Evolutionary conservation across 345 rosid genomes (phyloP).

Genomic region (Heritiera littoralis): DNA sequence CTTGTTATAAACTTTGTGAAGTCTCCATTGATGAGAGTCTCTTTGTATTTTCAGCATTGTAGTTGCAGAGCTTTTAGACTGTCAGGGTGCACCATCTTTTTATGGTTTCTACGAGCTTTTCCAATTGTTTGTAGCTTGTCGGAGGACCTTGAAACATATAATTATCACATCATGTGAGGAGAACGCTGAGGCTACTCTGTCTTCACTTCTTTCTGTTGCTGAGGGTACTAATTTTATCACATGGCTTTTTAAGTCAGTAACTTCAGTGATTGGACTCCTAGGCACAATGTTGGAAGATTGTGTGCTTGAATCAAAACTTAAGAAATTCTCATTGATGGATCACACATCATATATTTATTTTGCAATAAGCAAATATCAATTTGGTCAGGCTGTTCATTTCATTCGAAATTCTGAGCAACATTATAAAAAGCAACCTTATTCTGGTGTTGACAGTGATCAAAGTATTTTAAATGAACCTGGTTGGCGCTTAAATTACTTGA

Average conservation of each 20-base stretch:
- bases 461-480: constrained; percentile 22
- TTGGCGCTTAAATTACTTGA: constrained; percentile 30
- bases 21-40: constrained; percentile 14
- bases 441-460: constrained; percentile 30
- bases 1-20: constrained; percentile 11
- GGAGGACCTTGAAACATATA: constrained; percentile 67
- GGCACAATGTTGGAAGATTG: constrained; percentile 29
- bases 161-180: constrained; percentile 49
- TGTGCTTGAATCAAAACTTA: constrained; percentile 31
- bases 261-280: constrained; percentile 41
- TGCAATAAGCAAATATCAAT: constrained; percentile 49
- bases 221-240: constrained; percentile 46
- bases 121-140: constrained; percentile 64
- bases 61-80: constrained; percentile 38
- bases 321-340: constrained; percentile 66
- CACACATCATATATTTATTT: constrained; percentile 68
- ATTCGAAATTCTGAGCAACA: constrained; percentile 20
- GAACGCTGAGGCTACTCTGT: constrained; percentile 34
- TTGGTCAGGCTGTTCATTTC: constrained; percentile 33
- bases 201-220: constrained; percentile 37
- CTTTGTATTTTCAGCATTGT: constrained; percentile 44
- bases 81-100: constrained; percentile 35
- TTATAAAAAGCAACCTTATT: constrained; percentile 30
- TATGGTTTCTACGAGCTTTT: constrained; percentile 42
- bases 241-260: constrained; percentile 80